A percentile compares a stretch with the other conserved stretches of the same genome.
Evolutionary conservation across 208 protist genomes (phyloP).

Genomic region (Crithidia acanthocephali): DNA sequence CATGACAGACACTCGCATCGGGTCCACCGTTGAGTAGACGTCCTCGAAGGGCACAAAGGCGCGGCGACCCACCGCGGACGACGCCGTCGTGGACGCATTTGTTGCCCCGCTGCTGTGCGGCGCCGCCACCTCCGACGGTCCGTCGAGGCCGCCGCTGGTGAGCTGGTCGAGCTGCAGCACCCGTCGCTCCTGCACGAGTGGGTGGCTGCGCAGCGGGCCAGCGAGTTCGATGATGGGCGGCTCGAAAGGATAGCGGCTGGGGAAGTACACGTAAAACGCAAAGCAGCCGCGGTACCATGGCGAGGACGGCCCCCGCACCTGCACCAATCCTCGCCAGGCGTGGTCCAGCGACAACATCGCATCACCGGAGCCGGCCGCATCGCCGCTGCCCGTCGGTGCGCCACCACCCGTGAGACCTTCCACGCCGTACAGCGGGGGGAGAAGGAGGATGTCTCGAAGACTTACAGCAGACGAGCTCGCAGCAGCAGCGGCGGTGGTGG

Average conservation of each 20-base stretch:
- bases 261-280: conserved; percentile 57
- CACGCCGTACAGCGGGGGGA: conserved; percentile 27
- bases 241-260: conserved; percentile 72
- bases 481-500: neutral
- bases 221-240: conserved; percentile 55
- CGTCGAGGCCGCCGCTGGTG: neutral
- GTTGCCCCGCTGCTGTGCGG: neutral
- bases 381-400: neutral
- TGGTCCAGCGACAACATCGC: conserved; percentile 26
- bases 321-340: conserved; percentile 57
- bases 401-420: conserved; percentile 12
- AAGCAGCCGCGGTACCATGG: conserved; percentile 79
- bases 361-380: neutral
- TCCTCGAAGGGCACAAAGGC: conserved; percentile 54
- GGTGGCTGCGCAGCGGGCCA: conserved; percentile 56
- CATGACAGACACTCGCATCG: conserved; percentile 79
- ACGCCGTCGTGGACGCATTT: neutral
- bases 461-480: neutral
- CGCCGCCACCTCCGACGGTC: neutral
- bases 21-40: conserved; percentile 61
- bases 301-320: conserved; percentile 41
- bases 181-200: conserved; percentile 44
- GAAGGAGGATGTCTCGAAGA: conserved; percentile 21
- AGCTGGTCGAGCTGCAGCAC: conserved; percentile 10
- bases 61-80: conserved; percentile 2